Evolutionary conservation across 371 early-diverging fungal genomes (phyloP).

Genomic region (Mortierella sp.): DNA sequence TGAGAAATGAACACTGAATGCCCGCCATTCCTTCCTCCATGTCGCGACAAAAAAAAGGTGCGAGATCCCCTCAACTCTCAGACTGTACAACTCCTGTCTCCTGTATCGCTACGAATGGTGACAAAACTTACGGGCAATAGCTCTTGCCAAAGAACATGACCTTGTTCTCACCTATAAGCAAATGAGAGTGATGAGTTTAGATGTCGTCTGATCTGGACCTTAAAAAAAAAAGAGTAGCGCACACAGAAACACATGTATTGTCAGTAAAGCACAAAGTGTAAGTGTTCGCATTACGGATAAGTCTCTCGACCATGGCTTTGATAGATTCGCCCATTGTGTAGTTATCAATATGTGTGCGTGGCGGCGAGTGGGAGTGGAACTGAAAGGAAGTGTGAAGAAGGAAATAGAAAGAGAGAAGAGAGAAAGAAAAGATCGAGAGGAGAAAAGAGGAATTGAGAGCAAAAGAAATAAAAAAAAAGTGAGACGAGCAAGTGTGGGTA

Average conservation of each 20-base stretch:
- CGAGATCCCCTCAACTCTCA: neutral
- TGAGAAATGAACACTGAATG: neutral
- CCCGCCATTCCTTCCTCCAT: neutral
- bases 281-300: slow-evolving; percentile 32
- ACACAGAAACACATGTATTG: neutral
- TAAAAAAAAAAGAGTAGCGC: neutral
- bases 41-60: neutral
- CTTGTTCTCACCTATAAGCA: slow-evolving; percentile 42
- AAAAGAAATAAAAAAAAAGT: slow-evolving; percentile 10
- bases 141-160: slow-evolving; percentile 58
- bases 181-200: neutral
- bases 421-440: neutral
- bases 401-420: slow-evolving; percentile 6
- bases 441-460: slow-evolving; percentile 3
- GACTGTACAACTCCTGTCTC: neutral
- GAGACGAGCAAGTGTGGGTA: neutral
- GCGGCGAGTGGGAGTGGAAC: neutral
- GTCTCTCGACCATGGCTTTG: slow-evolving; percentile 43
- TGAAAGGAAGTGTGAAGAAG: slow-evolving; percentile 7
- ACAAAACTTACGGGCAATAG: slow-evolving; percentile 48
- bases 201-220: neutral
- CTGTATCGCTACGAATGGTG: neutral
- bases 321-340: slow-evolving; percentile 31
- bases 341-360: neutral
- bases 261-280: neutral